A percentile compares a stretch with the other conserved stretches of the same genome.
Evolutionary conservation across 2,329 filamentous ascomycete genomes (phyloP).

Genomic region (Epichloe sp.): DNA sequence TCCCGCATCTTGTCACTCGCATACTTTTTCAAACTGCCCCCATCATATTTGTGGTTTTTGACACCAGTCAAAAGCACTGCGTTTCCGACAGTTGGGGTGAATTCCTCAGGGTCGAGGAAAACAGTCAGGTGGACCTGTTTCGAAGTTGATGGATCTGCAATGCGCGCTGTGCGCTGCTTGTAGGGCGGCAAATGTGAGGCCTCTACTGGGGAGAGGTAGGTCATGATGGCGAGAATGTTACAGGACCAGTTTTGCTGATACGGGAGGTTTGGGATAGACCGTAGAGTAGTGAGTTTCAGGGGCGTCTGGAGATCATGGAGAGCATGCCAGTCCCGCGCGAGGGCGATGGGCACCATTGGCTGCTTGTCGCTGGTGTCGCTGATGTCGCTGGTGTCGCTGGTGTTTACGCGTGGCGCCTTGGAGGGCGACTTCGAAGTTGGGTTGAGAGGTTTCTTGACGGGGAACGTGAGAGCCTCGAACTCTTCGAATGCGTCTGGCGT

Average conservation of each 20-base stretch:
- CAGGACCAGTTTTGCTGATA: constrained; percentile 46
- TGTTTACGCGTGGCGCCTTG: not conserved
- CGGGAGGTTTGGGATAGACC: constrained; percentile 36
- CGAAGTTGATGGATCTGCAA: constrained; percentile 36
- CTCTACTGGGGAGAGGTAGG: constrained; percentile 33
- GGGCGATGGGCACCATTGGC: constrained; percentile 17
- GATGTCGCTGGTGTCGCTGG: not conserved
- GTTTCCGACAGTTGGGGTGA: constrained; percentile 33
- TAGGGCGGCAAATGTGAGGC: constrained; percentile 35
- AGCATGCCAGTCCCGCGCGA: constrained; percentile 29
- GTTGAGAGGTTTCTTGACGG: constrained; percentile 4
- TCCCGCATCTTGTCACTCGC: constrained; percentile 25
- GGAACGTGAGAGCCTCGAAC: constrained; percentile 24
- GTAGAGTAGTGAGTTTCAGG: constrained; percentile 38
- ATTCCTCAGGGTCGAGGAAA: constrained; percentile 38
- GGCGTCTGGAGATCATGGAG: constrained; percentile 27
- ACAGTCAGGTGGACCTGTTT: constrained; percentile 41
- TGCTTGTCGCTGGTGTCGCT: not conserved
- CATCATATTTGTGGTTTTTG: constrained; percentile 46
- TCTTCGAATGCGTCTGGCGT: constrained; percentile 23
- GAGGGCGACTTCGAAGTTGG: not conserved
- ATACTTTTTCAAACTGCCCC: constrained; percentile 31
- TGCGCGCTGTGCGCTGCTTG: constrained; percentile 37
- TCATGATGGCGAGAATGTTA: constrained; percentile 39
- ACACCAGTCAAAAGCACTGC: constrained; percentile 39